Conservation (phyloP, 768 basidiomycete species). For the Trametopsis cervina region DNA sequence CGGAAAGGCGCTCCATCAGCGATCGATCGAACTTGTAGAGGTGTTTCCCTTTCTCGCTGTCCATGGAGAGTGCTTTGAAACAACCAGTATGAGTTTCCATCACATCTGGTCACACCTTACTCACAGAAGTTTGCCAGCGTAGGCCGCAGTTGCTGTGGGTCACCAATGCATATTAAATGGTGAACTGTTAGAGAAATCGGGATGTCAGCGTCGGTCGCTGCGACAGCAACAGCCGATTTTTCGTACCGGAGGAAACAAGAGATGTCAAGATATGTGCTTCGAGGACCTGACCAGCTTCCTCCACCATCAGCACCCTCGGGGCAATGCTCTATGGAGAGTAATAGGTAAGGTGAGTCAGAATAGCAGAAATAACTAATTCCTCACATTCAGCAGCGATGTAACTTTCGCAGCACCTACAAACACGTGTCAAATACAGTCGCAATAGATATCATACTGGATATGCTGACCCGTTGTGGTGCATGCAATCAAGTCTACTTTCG, state of each 20-base stretch:
- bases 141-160: conserved; percentile 70
- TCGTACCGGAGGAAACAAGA: conserved; percentile 39
- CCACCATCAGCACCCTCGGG: conserved; percentile 61
- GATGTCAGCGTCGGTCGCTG: too few species aligned
- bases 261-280: conserved; percentile 68
- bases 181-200: conserved; percentile 37
- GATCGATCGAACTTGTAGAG: conserved; percentile 46
- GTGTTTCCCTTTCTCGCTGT: conserved; percentile 45
- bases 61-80: conserved; percentile 56
- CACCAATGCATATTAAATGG: conserved; percentile 76
- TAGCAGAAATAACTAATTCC: conserved; percentile 5
- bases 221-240: too few species aligned
- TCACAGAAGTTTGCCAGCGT: conserved; percentile 56
- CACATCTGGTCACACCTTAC: too few species aligned
- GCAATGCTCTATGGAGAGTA: conserved; percentile 37
- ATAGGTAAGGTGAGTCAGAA: neutral
- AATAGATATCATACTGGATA: neutral
- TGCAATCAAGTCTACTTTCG: conserved; percentile 54
- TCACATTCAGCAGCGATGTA: conserved; percentile 47
- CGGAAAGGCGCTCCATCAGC: conserved; percentile 67
- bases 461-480: conserved; percentile 70
- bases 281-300: conserved; percentile 79
- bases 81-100: too few species aligned
- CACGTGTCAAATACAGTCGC: neutral
- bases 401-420: conserved; percentile 63